Conservation (phyloP, 2,329 filamentous ascomycete genomes). For the Penicillium sp. region DNA sequence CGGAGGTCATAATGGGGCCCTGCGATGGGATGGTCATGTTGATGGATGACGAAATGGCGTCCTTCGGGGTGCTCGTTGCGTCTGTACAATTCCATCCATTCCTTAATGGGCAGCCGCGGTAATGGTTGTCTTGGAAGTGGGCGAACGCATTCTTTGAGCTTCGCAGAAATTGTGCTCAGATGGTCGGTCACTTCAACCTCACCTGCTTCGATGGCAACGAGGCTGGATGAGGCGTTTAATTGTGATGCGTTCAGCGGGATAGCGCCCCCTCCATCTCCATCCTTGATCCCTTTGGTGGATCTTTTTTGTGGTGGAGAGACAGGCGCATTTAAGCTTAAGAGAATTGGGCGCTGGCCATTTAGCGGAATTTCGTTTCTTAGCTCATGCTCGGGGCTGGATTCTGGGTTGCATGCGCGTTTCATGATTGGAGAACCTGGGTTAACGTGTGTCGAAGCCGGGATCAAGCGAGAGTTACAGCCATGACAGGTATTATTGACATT, state of each 20-base stretch:
- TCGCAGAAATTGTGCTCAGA: slow-evolving; percentile 49
- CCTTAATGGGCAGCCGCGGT: slow-evolving; percentile 42
- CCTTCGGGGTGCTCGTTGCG: slow-evolving; percentile 49
- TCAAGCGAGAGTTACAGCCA: neutral
- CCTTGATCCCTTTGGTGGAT: neutral
- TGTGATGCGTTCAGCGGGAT: neutral
- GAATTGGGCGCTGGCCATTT: neutral
- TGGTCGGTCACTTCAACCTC: slow-evolving; percentile 50
- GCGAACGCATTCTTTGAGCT: slow-evolving; percentile 35
- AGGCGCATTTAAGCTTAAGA: slow-evolving; percentile 23
- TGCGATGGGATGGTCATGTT: slow-evolving; percentile 70
- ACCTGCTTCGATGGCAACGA: slow-evolving; percentile 55
- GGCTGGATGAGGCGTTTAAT: slow-evolving; percentile 6
- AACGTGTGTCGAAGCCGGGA: too few relatives aligned
- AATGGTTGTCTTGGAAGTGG: slow-evolving; percentile 22
- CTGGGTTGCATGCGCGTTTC: slow-evolving; percentile 17
- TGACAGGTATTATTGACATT: neutral
- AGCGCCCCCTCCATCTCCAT: neutral
- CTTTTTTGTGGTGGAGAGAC: slow-evolving; percentile 32
- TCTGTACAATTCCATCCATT: slow-evolving; percentile 50
- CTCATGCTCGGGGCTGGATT: neutral
- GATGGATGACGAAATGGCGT: slow-evolving; percentile 67
- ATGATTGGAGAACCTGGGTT: slow-evolving; percentile 1
- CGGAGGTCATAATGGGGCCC: slow-evolving; percentile 69
- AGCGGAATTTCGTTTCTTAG: neutral